These are phyloP conservation scores for Aristolochia californica DNA, from an alignment of 164 flowering plant genomes.

Conservation along the genomic window DNA sequence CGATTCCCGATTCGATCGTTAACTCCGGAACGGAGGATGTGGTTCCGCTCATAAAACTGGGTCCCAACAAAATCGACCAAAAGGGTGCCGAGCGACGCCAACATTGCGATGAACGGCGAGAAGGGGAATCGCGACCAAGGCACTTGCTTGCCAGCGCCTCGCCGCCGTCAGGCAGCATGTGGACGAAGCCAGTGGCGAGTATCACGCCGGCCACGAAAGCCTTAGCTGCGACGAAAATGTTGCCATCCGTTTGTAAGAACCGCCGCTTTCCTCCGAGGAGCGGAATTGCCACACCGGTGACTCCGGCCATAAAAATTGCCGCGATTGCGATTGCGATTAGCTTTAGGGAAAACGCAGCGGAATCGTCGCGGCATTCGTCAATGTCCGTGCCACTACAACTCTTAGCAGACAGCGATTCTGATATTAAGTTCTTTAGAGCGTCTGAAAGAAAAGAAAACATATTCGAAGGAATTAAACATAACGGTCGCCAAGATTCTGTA, in stretches of 20 bases:
- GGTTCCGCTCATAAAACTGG: slow-evolving; percentile 72
- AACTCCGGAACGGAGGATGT: slow-evolving; percentile 9
- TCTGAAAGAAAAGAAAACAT: background rate
- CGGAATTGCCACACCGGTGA: slow-evolving; percentile 61
- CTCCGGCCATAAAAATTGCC: slow-evolving; percentile 57
- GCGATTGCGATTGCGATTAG: slow-evolving; percentile 65
- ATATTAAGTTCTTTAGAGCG: slow-evolving; percentile 17
- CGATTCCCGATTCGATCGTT: slow-evolving; percentile 17
- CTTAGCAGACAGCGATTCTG: slow-evolving; percentile 31
- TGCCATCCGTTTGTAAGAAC: slow-evolving; percentile 56
- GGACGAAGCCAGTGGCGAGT: slow-evolving; percentile 91
- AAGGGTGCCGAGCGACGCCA: slow-evolving; percentile 59
- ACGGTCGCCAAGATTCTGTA: background rate
- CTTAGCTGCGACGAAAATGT: slow-evolving; percentile 62
- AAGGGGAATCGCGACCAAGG: slow-evolving; percentile 87
- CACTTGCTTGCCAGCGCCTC: slow-evolving; percentile 41
- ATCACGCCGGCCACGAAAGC: slow-evolving; percentile 98
- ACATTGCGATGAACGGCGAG: slow-evolving; percentile 76
- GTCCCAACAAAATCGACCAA: slow-evolving; percentile 73
- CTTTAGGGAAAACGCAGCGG: slow-evolving; percentile 47
- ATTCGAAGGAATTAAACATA: no score
- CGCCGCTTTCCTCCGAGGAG: slow-evolving; percentile 55
- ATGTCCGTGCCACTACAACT: slow-evolving; percentile 25
- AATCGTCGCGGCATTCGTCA: slow-evolving; percentile 50
- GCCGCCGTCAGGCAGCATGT: slow-evolving; percentile 73